Conservation (phyloP, 495 filamentous ascomycete genomes). For the Xylaria venustula region DNA sequence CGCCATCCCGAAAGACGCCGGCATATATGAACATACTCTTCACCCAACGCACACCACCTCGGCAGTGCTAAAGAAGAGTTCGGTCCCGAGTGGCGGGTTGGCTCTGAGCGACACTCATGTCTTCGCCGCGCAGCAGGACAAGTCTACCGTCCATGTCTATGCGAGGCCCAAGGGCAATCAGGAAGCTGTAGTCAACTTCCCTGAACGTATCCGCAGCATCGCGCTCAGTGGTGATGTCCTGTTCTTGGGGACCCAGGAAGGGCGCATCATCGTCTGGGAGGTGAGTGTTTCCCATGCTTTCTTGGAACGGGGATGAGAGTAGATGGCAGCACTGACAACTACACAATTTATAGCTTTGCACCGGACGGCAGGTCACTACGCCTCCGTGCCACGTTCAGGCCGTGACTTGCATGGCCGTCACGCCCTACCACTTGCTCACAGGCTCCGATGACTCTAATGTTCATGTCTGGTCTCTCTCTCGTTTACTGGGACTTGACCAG, state of each 20-base stretch:
- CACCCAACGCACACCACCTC: conserved; percentile 70
- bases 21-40: conserved; percentile 80
- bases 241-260: conserved; percentile 81
- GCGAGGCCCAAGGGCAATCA: conserved; percentile 77
- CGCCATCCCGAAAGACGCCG: conserved; percentile 69
- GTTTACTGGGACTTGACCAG: conserved; percentile 61
- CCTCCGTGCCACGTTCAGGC: conserved; percentile 82
- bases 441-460: conserved; percentile 87
- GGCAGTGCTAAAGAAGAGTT: conserved; percentile 89
- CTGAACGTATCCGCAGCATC: conserved; percentile 77
- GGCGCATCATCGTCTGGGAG: conserved; percentile 91
- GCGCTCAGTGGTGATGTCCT: conserved; percentile 64
- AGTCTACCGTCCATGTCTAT: conserved; percentile 91
- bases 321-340: not conserved
- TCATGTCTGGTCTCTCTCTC: conserved; percentile 81
- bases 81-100: conserved; percentile 71
- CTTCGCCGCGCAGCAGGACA: conserved; percentile 86
- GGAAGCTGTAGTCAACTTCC: conserved; percentile 82
- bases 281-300: conserved; percentile 41
- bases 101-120: conserved; percentile 81
- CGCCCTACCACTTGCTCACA: conserved; percentile 76
- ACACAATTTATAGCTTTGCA: conserved; percentile 61
- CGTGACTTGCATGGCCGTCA: conserved; percentile 72
- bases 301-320: not conserved
- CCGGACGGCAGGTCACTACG: conserved; percentile 85